phyloP scores from a whole-genome alignment of 1,284 basidiomycete species.

The Tylopilus sp. region DNA sequence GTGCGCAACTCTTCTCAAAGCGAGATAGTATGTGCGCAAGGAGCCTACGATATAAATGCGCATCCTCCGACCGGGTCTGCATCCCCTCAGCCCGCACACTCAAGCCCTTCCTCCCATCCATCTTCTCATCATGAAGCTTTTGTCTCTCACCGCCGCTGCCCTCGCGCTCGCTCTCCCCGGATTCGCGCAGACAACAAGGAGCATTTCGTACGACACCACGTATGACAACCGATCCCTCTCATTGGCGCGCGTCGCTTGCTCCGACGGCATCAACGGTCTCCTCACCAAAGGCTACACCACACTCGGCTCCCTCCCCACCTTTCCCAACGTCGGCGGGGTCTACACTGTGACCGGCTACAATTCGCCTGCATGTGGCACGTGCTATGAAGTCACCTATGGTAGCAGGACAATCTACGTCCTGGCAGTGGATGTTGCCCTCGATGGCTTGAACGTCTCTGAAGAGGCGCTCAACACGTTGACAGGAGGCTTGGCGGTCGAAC shows the following conservation, averaged over 20 bases:
- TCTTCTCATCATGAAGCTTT: conserved; percentile 23
- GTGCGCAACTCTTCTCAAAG: not conserved
- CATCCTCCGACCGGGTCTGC: not conserved
- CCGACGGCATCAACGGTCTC: conserved; percentile 42
- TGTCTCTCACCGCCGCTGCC: conserved; percentile 9
- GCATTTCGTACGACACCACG: conserved; percentile 29
- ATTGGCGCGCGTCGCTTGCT: conserved; percentile 44
- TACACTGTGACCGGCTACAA: conserved; percentile 34
- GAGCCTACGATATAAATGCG: conserved; percentile 15
- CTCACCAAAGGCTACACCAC: conserved; percentile 41
- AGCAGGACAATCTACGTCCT: conserved; percentile 22
- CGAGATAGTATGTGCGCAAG: not conserved
- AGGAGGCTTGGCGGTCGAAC: conserved; percentile 23
- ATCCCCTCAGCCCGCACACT: not conserved
- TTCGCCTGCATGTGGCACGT: conserved; percentile 31
- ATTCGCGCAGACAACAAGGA: conserved; percentile 10
- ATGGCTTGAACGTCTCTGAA: conserved; percentile 36
- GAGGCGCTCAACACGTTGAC: conserved; percentile 37
- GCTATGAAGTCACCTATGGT: conserved; percentile 32
- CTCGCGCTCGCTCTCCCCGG: conserved; percentile 18
- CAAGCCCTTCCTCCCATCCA: not conserved
- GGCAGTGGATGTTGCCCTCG: conserved; percentile 32
- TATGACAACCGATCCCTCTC: conserved; percentile 39
- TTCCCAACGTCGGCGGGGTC: conserved; percentile 51
- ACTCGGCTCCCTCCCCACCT: conserved; percentile 44